Evolutionary conservation across 2,329 filamentous ascomycete genomes (phyloP).

Genomic region (Monilinia laxa): DNA sequence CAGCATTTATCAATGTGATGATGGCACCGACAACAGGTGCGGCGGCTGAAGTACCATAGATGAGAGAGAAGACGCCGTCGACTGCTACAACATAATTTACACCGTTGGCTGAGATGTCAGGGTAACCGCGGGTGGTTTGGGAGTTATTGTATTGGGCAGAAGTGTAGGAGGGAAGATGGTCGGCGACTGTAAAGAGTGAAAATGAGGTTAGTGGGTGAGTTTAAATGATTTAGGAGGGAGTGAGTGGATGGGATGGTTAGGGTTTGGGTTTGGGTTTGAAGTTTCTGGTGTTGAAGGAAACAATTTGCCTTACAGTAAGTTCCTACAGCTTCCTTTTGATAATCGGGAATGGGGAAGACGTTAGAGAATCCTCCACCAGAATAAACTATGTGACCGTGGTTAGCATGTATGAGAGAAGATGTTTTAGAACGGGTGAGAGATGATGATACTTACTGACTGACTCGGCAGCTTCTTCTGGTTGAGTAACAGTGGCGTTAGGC

Average conservation of each 20-base stretch:
- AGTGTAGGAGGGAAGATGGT: slow-evolving; percentile 32
- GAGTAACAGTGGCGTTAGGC: slow-evolving; percentile 39
- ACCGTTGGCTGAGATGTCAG: slow-evolving; percentile 48
- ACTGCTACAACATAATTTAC: slow-evolving; percentile 47
- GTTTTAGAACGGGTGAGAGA: neutral
- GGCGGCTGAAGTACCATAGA: slow-evolving; percentile 52
- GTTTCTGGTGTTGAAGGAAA: slow-evolving; percentile 17
- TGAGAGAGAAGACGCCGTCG: slow-evolving; percentile 45
- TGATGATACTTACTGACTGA: slow-evolving; percentile 32
- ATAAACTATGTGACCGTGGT: slow-evolving; percentile 59
- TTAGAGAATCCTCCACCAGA: slow-evolving; percentile 71
- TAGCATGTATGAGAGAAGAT: slow-evolving; percentile 35
- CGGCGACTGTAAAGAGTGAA: slow-evolving; percentile 26
- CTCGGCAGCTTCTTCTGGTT: slow-evolving; percentile 48
- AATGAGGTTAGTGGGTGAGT: slow-evolving; percentile 33
- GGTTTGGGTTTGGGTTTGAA: neutral
- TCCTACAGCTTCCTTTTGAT: slow-evolving; percentile 44
- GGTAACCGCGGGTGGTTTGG: slow-evolving; percentile 46
- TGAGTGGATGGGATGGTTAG: neutral
- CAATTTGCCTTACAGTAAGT: slow-evolving; percentile 35
- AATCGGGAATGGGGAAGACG: slow-evolving; percentile 49
- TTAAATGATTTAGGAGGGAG: slow-evolving; percentile 37
- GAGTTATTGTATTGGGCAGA: slow-evolving; percentile 49
- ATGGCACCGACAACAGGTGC: slow-evolving; percentile 47
- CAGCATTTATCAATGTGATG: slow-evolving; percentile 62